Base-by-base conservation (phyloP, 352 stramenopile species). In the Saprolegnia diclina region DNA sequence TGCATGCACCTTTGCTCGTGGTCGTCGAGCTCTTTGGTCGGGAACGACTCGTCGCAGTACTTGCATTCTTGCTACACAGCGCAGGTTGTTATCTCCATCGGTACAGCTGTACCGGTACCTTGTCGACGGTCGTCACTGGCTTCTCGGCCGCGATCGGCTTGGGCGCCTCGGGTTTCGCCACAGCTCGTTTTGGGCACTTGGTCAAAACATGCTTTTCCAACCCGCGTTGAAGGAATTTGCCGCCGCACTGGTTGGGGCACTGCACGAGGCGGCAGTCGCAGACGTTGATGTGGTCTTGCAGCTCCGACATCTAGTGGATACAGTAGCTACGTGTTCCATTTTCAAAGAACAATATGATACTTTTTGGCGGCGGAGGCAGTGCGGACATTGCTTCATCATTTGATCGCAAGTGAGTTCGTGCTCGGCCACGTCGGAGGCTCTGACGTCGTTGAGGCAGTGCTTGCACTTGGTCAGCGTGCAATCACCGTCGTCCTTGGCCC, bases 251-350 rank as follows among this genome's bases (percentile, higher is more conserved):
- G 53, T 90, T 90, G 21, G 85, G 82, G 67, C 85, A 93, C 0
- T 81, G 75, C 14, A 91, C 82, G 14, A 93, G 73, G 44, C 85
- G 83, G 52, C 83, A 91, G 72, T 93, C 85, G 45, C 85, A 93
- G 53, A 78, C 87, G 44, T 93, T 81, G 40, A 93, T 91, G 56
- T 93, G 85, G 6, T 91, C 83, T 69, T 90, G 81, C 18, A 93
- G 74, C 45, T 93, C 83, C 0, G 77, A 76, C 72, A 85, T 85
- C 81, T 89, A 54, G 10, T 14, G 29, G 45, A 46, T 37, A n/a
- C 16, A 50, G 22, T 18, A 38, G 35, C 21, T 2, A n/a, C 19
- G 5, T 46, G 11, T 16, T 26, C n/a, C 56, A 29, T 42, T 44
- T 5, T 21, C 5, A 16, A 57, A n/a, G 13, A 48, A 48, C 7